Evolutionary conservation across 1,139 yeast genomes (phyloP).

Genomic region (Nadsonia commutata): DNA sequence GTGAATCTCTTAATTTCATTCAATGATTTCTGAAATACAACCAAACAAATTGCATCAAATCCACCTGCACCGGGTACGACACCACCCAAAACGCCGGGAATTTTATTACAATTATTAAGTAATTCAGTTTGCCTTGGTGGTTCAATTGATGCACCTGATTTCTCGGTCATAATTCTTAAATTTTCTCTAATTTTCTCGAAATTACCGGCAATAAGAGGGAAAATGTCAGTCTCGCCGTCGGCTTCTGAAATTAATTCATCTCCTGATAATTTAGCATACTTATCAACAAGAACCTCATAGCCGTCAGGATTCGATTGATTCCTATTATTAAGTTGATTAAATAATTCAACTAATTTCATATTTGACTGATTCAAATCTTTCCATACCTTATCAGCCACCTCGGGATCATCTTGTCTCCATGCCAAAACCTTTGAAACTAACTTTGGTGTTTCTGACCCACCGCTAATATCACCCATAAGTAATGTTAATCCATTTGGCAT

Average conservation of each 20-base stretch:
- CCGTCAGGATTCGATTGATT: conserved; percentile 10
- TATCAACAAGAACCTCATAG: conserved; percentile 6
- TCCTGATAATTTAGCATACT: conserved; percentile 3
- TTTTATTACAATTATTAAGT: conserved; percentile 40
- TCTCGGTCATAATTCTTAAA: conserved; percentile 43
- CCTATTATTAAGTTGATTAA: conserved; percentile 29
- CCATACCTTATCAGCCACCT: conserved; percentile 39
- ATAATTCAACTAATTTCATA: conserved; percentile 34
- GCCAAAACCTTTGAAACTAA: conserved; percentile 59
- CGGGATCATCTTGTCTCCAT: conserved; percentile 50
- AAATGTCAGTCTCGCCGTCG: conserved; percentile 5
- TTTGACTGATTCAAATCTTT: conserved; percentile 43
- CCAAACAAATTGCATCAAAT: conserved; percentile 72
- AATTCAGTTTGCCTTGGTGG: conserved; percentile 62
- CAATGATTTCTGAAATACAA: conserved; percentile 39
- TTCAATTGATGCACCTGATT: conserved; percentile 77
- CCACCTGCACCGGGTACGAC: conserved; percentile 99
- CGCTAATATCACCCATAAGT: conserved; percentile 84
- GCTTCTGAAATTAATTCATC: conserved; percentile 13
- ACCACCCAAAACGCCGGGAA: conserved; percentile 77
- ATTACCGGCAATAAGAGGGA: conserved; percentile 16
- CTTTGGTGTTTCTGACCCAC: conserved; percentile 90
- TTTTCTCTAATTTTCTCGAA: conserved; percentile 36
- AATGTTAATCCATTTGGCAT: conserved; percentile 56
- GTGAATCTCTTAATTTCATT: conserved; percentile 27